Evolutionary conservation across 495 filamentous ascomycete species (phyloP), one percentile per base, ranked within the genome.

Genomic region (Annulohypoxylon bovei): DNA sequence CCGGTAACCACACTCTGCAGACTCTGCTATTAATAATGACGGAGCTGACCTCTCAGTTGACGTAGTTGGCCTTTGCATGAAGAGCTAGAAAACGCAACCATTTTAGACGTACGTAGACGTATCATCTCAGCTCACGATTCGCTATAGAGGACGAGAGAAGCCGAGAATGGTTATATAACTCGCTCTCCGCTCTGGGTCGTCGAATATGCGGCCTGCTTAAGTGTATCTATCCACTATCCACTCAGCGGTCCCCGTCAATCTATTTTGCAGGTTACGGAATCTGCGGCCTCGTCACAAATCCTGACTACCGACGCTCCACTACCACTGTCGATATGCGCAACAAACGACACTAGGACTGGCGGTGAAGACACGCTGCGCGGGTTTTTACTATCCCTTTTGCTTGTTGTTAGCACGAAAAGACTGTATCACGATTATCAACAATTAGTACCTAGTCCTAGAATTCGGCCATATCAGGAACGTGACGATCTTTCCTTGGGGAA

Each of bases 261-360:
- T 68, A 72, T 68, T 56, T 65, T 42, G 35, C 47, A 65, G 70
- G 70, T 62, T 67, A 60, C 65, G 59, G 55, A 61, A 68, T 27
- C 59, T 72, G 70, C 70, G 70, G 70, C 65, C 70, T 63, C 70
- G 49, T 72, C 64, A 72, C 70, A 72, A 72, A 56, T 65, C 60
- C 59, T 61, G 46, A 68, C 62, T 66, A 22, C 33, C 44, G 64
- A 9, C 60, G 54, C 64, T 72, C 70, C 65, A 68, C 65, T 55
- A 52, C 58, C 9, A 72, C 44, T 60, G 64, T 68, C 65, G 55
- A 72, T 55, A 67, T 54, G 60, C 70, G 65, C 60, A 39, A 72
- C 64, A 72, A 72, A 72, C 70, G 65, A 47, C 32, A 8, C 16
- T 8, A 57, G 23, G 57, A 72, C 60, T 72, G 65, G 70, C 70